Evolutionary conservation across 2,329 filamentous ascomycete genomes (phyloP), one percentile per base, ranked within the genome.

Genomic region (Microsporum canis): DNA sequence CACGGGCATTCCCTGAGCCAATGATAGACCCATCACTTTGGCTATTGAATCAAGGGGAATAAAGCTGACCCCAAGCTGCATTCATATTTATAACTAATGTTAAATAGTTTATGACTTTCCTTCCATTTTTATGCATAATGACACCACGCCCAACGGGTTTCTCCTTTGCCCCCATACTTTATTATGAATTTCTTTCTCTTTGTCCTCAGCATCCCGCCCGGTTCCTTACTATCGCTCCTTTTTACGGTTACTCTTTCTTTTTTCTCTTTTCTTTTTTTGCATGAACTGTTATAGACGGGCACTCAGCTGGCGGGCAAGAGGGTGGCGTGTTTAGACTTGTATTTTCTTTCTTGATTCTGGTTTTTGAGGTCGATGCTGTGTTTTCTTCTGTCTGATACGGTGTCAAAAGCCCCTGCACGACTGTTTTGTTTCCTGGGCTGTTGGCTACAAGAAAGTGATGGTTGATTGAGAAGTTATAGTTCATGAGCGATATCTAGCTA

Each of bases 11-110:
- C 33, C 38, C 41, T 2, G 57, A 59, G 31, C 41, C 17, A 3
- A 45, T 27, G 6, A 59, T 59, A 36, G 57, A 59, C 29, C 57
- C 57, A 5, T 59, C 57, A 5, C 23, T 47, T 3, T 59, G 57
- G 57, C 43, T 59, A 14, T 38, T 59, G 36, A 57, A 57, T 23
- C 41, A 47, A 49, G 31, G 29, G 27, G 57, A 58, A 14, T 58
- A 29, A 58, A 53, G 33, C 3, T 5, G 12, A 36, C 31, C 8
- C n/a, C 5, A 17, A 7, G 10, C 0, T 10, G 14, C 17, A 36
- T 8, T 23, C 29, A 34, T 36, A 3, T 55, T 36, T 23, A 36
- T 55, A 55, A 34, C 5, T 36, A 53, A 55, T 49, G 23, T 49
- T 31, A 49, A 49, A 49, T 31, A 8, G 12, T 29, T 36, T n/a